phyloP scores from a whole-genome alignment of 148 eudicot genomes.

The Limonium bicolor region DNA sequence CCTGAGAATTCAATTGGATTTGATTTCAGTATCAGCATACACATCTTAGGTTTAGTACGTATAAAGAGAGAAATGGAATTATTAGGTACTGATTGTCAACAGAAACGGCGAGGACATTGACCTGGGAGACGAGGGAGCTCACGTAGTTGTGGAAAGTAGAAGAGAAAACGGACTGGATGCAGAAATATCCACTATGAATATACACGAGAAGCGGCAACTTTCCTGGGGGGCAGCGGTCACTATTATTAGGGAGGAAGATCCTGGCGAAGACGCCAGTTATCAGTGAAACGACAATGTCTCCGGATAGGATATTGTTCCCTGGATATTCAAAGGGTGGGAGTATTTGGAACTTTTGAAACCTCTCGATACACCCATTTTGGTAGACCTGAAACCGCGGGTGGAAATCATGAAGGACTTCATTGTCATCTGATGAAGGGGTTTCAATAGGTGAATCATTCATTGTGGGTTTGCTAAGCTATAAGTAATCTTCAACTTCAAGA shows the following conservation, averaged over 20 bases:
- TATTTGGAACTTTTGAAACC: background rate
- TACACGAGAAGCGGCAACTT: conserved; percentile 22
- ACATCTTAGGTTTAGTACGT: too few species aligned
- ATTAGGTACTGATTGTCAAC: conserved; percentile 14
- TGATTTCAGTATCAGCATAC: too few species aligned
- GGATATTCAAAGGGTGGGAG: background rate
- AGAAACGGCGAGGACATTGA: conserved; percentile 17
- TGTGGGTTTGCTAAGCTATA: too few species aligned
- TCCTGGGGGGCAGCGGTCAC: background rate
- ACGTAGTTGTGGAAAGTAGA: conserved; percentile 18
- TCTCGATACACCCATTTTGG: background rate
- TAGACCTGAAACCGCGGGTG: background rate
- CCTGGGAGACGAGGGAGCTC: conserved; percentile 13
- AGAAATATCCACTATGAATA: conserved; percentile 35
- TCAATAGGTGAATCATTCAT: too few species aligned
- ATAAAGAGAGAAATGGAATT: too few species aligned
- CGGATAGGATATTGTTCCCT: background rate
- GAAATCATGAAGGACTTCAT: background rate
- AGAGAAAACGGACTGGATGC: conserved; percentile 20
- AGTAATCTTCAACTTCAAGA: too few species aligned
- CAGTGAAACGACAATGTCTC: background rate
- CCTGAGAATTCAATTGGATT: too few species aligned
- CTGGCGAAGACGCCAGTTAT: background rate
- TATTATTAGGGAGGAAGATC: background rate
- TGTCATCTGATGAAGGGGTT: too few species aligned